Conservation (phyloP, 805 yeast genomes). For the Scheffersomyces amazonensis region DNA sequence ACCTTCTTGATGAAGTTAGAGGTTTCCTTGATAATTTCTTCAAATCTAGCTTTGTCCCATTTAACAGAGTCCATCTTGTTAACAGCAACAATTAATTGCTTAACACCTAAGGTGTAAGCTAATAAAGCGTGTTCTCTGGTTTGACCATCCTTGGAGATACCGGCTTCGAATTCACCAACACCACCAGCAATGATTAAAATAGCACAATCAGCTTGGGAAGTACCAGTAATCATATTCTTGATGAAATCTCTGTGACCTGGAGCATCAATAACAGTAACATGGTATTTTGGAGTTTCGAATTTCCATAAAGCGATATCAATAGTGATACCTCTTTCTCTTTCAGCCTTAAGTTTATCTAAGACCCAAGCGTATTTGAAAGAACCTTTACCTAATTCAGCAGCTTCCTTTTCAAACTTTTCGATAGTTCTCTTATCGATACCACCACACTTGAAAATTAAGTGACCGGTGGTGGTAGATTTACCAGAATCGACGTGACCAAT, state of each 20-base stretch:
- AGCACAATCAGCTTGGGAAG: constrained; percentile 92
- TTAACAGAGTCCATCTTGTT: constrained; percentile 95
- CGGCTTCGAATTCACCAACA: constrained; percentile 93
- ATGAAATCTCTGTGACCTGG: constrained; percentile 97
- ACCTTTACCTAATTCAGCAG: constrained; percentile 96
- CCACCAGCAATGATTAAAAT: constrained; percentile 89
- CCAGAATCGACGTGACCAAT: constrained; percentile 99
- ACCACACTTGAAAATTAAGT: constrained; percentile 99
- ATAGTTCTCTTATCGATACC: constrained; percentile 98
- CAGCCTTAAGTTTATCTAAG: constrained; percentile 92
- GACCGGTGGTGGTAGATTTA: constrained; percentile 95
- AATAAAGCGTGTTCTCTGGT: constrained; percentile 93
- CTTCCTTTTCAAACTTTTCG: constrained; percentile 97
- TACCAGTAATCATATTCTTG: constrained; percentile 95
- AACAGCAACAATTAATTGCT: constrained; percentile 83
- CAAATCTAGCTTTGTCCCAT: constrained; percentile 80
- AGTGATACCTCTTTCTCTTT: constrained; percentile 96
- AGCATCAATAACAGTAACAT: constrained; percentile 90
- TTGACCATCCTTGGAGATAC: constrained; percentile 93
- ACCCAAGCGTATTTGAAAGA: constrained; percentile 98
- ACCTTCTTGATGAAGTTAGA: constrained; percentile 80
- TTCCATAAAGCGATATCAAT: constrained; percentile 91
- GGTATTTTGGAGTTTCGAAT: constrained; percentile 88
- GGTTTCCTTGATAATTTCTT: constrained; percentile 74
- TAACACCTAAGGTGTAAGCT: constrained; percentile 87